Evolutionary conservation across 495 filamentous ascomycete species (phyloP), one percentile per base, ranked within the genome.

Genomic region (Chaetomidium leptoderma): DNA sequence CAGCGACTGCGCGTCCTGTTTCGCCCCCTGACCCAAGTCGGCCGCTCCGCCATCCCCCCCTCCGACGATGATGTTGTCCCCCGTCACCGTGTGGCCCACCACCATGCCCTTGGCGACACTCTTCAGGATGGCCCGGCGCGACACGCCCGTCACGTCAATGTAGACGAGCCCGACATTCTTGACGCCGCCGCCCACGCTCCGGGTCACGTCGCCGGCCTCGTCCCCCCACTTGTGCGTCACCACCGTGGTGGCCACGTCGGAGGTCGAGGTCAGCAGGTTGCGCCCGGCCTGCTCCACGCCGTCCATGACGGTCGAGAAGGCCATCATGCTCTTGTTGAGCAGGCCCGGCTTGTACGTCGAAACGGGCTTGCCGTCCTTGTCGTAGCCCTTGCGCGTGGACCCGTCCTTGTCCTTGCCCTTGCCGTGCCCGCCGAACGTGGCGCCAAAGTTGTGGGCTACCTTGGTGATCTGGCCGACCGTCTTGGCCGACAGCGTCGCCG

Each of bases 81-180:
- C 87, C 6, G 88, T 89, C 24, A 79, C 80, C 62, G 96, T 92
- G 46, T 83, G 84, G 16, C 93, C 93, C 17, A 98, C 88, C 0
- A 97, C 89, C 92, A 97, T 96, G n/a, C 95, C 93, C 75, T 95
- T 97, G 21, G 95, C 93, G 6, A 98, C 93, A 55, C 81, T 78
- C 76, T 95, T 98, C 59, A 98, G 82, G 49, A 98, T 81, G 0
- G 95, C 95, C 59, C 86, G 79, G 13, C 93, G 78, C 47, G 87
- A 92, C 5, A 98, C 95, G 5, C 93, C 93, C 0, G 90, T 85
- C 7, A 92, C 95, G 66, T 98, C 93, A 39, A 98, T 92, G 66
- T 98, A 98, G n/a, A 98, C 93, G 36, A 98, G 76, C 4, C 91
- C 92, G 40, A 97, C 95, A 63, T 97, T 97, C 76, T 89, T 95